Percentiles rank a stretch among this genome's conserved stretches.
Conservation (phyloP, 1,139 yeast species). For the Saccharomycopsis hybrid region DNA sequence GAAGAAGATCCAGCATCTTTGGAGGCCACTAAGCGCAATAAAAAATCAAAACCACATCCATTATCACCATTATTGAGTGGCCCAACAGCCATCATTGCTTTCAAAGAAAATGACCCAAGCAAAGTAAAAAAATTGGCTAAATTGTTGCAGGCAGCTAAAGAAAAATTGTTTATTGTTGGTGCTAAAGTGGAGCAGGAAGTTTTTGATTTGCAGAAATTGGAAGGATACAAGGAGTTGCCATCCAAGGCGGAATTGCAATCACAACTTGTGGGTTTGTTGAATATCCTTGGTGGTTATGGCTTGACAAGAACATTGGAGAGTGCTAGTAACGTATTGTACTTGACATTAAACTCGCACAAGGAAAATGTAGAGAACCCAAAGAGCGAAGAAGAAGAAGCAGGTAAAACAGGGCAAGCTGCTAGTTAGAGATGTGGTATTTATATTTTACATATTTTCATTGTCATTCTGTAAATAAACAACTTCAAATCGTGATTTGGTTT, state of each 20-base stretch:
- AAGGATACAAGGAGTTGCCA: constrained; percentile 67
- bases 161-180: constrained; percentile 74
- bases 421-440: too few species aligned
- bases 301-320: constrained; percentile 75
- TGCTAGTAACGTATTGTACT: constrained; percentile 57
- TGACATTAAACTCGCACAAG: constrained; percentile 62
- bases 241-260: constrained; percentile 65
- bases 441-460: too few species aligned
- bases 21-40: constrained; percentile 42
- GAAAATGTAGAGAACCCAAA: constrained; percentile 35
- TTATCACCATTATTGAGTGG: constrained; percentile 66
- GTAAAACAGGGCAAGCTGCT: too few species aligned
- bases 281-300: constrained; percentile 83
- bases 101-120: constrained; percentile 65
- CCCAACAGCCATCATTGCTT: constrained; percentile 77
- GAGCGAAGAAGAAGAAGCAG: neutral
- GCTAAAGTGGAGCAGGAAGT: constrained; percentile 67
- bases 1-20: constrained; percentile 71
- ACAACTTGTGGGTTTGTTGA: constrained; percentile 79
- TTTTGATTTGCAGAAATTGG: constrained; percentile 47
- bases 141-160: constrained; percentile 52
- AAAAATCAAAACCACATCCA: constrained; percentile 48
- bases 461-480: too few species aligned
- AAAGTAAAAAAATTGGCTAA: constrained; percentile 57
- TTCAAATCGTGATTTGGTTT: too few species aligned